A percentile compares a stretch with the other conserved stretches of the same genome.
These are phyloP conservation scores for Nicotiana undulata DNA, from an alignment of 257 asterid species.

Conservation along the genomic window DNA sequence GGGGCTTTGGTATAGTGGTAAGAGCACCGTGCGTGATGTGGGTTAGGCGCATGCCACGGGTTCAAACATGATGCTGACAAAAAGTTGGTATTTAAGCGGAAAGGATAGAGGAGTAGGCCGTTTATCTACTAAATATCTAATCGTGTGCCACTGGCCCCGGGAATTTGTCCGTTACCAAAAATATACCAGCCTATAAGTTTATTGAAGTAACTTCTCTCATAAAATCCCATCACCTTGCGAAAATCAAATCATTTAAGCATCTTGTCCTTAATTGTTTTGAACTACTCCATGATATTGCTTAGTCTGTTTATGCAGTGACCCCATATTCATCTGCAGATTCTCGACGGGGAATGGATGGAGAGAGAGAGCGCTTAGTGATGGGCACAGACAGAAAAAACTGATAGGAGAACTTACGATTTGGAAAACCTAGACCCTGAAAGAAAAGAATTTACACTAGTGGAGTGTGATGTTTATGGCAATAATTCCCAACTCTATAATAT, in stretches of 20 bases:
- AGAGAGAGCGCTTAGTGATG: not conserved
- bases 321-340: not conserved
- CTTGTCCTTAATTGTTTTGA: not conserved
- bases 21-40: too few species aligned
- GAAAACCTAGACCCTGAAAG: not conserved
- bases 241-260: not conserved
- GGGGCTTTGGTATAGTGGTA: too few species aligned
- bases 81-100: too few species aligned
- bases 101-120: too few species aligned
- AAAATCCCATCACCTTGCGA: not conserved
- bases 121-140: too few species aligned
- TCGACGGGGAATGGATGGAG: not conserved
- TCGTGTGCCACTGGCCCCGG: too few species aligned
- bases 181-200: not conserved
- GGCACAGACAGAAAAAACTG: not conserved
- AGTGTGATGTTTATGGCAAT: not conserved
- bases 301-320: not conserved
- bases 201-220: not conserved
- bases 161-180: too few species aligned
- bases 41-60: too few species aligned
- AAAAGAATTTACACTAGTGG: not conserved
- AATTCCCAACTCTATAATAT: not conserved
- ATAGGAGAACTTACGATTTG: not conserved
- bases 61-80: too few species aligned
- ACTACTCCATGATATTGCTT: not conserved